phyloP scores from a whole-genome alignment of 306 rosid genomes.

The Casuarina equisetifolia region DNA sequence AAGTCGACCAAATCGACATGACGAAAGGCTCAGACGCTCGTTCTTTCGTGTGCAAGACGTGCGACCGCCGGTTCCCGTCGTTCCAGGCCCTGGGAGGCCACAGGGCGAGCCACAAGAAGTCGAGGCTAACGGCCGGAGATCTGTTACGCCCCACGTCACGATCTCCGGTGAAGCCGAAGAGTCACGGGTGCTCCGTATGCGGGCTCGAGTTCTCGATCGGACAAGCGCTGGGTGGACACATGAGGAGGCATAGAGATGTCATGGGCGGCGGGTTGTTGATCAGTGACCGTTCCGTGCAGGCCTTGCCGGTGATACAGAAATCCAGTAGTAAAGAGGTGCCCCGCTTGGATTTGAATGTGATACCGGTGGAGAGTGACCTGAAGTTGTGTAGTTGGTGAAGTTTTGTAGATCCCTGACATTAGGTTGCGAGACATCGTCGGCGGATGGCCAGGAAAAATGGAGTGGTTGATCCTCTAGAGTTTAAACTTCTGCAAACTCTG shows the following conservation, averaged over 20 bases:
- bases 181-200: constrained; percentile 70
- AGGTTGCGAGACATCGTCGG: too few species aligned
- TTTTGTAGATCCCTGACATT: too few species aligned
- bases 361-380: constrained; percentile 43
- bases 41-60: constrained; percentile 67
- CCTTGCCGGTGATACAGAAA: constrained; percentile 40
- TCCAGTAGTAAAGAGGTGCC: constrained; percentile 31
- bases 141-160: not conserved
- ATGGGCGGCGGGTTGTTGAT: not conserved
- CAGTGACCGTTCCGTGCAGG: not conserved
- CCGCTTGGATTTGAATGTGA: constrained; percentile 55
- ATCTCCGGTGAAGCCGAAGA: constrained; percentile 39
- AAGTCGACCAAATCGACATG: constrained; percentile 31
- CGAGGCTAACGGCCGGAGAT: constrained; percentile 33
- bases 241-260: constrained; percentile 69
- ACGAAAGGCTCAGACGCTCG: not conserved
- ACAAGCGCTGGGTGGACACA: constrained; percentile 92
- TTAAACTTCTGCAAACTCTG: constrained; percentile 4
- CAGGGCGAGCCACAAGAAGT: constrained; percentile 78
- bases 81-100: constrained; percentile 95
- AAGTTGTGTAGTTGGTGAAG: constrained; percentile 28
- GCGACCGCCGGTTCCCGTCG: constrained; percentile 53
- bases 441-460: too few species aligned
- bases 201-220: constrained; percentile 66
- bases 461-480: too few species aligned